phyloP scores from a whole-genome alignment of 495 filamentous ascomycete species.

The Talaromyces borbonicus region DNA sequence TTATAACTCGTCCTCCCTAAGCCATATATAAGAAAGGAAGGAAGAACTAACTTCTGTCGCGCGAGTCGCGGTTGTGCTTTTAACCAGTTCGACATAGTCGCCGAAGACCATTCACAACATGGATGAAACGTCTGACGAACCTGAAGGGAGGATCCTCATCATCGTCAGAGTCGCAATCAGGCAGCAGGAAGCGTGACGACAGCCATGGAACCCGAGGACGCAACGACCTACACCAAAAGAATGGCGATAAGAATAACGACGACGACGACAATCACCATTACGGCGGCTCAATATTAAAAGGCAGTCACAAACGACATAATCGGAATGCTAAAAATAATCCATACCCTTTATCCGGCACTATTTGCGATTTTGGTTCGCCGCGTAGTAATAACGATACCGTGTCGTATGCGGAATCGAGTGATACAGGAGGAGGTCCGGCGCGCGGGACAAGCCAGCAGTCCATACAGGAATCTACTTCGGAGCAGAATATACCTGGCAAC shows the following conservation, averaged over 20 bases:
- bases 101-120: conserved; percentile 77
- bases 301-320: conserved; percentile 42
- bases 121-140: conserved; percentile 90
- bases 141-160: conserved; percentile 62
- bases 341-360: conserved; percentile 58
- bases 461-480: background rate
- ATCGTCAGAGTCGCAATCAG: conserved; percentile 37
- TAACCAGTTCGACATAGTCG: conserved; percentile 54
- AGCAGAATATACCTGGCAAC: conserved; percentile 19
- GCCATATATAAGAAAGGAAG: too few relatives aligned
- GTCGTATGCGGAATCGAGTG: conserved; percentile 24
- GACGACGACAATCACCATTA: too few relatives aligned
- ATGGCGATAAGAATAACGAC: conserved; percentile 31
- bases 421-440: conserved; percentile 15
- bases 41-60: too few relatives aligned
- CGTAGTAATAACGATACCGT: conserved; percentile 30
- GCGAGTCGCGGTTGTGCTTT: too few relatives aligned
- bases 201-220: too few relatives aligned
- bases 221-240: too few relatives aligned
- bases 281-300: too few relatives aligned
- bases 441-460: conserved; percentile 14
- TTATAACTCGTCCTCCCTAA: too few relatives aligned
- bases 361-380: conserved; percentile 27
- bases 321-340: conserved; percentile 69
- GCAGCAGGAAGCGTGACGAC: conserved; percentile 32